phyloP scores from a whole-genome alignment of 2,329 filamentous ascomycete species.

The Trichoderma sp. region DNA sequence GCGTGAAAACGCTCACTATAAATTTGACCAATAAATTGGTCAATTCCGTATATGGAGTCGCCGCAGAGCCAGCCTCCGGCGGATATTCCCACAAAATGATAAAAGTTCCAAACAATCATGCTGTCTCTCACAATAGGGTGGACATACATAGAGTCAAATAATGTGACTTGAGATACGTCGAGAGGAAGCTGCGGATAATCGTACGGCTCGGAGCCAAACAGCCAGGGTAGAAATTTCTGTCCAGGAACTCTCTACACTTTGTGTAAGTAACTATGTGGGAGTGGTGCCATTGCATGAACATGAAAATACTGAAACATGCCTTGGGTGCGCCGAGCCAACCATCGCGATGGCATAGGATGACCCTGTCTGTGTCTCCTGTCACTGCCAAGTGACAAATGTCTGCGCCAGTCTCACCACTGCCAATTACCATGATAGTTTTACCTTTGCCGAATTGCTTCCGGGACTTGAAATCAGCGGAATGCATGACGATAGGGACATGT shows the following conservation, averaged over 20 bases:
- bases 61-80: conserved; percentile 26
- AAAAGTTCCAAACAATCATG: conserved; percentile 38
- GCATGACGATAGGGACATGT: conserved; percentile 35
- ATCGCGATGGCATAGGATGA: conserved; percentile 41
- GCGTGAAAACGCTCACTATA: conserved; percentile 28
- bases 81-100: conserved; percentile 31
- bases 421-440: conserved; percentile 41
- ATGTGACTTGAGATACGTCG: conserved; percentile 37
- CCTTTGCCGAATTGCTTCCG: conserved; percentile 38
- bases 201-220: conserved; percentile 21
- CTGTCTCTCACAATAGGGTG: conserved; percentile 38
- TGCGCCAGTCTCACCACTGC: conserved; percentile 43
- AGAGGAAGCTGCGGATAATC: conserved; percentile 26
- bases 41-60: conserved; percentile 23
- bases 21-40: conserved; percentile 27
- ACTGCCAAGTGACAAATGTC: conserved; percentile 42
- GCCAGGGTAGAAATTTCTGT: conserved; percentile 25
- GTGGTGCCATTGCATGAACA: neutral
- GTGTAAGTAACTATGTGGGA: neutral
- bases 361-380: conserved; percentile 37
- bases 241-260: conserved; percentile 16
- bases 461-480: conserved; percentile 42
- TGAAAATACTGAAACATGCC: neutral
- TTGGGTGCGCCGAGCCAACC: conserved; percentile 32
- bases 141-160: conserved; percentile 44